Base-by-base conservation (phyloP, 2,329 filamentous ascomycete genomes). In the Fusarium piperis region DNA sequence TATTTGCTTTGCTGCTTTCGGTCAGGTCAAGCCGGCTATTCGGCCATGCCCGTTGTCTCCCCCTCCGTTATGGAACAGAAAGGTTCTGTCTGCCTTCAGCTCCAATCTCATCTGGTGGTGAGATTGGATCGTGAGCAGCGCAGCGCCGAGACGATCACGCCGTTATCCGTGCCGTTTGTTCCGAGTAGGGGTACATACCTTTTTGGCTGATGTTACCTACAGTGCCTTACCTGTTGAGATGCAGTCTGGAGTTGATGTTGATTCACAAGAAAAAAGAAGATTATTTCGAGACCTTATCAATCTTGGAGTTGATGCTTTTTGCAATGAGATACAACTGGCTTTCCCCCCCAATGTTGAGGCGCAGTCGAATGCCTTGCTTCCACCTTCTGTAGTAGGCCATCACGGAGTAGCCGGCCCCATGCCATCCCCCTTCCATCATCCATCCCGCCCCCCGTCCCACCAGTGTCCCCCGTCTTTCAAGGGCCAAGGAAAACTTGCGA, bases 121-220 rank as follows among this genome's bases (percentile, higher is more conserved):
- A 65, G 58, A 63, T 64, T 66, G 64, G 51, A 71, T 65, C 61
- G 59, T 48, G 64, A 59, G 48, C 52, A 72, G 58, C 59, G 64
- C 65, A 72, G 36, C 69, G 73, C 74, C 71, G 63, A 76, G 74
- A 72, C 74, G 65, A 72, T 65, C 64, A 68, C 55, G 73, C 67
- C 72, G 72, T 72, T 74, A 65, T 38, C 70, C 71, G 71, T 76
- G 74, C 74, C 74, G 74, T 76, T 56, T 72, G 61, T 74, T 76
- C 74, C 74, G 74, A 72, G 51, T 30, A 32, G 32, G 55, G 48
- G 69, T 67, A 73, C 62, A 71, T 63, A 67, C 68, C 59, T 10
- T 39, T 38, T 30, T 30, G 10, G 35, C 10, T 16, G 32, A 16
- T 55, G 52, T 20, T 16, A n/a, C n/a, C 32, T 16, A n/a, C n/a